Percentiles rank a stretch among this genome's conserved stretches.
Evolutionary conservation across 2,329 filamentous ascomycete species (phyloP).

Genomic region (Verruconis gallopava): DNA sequence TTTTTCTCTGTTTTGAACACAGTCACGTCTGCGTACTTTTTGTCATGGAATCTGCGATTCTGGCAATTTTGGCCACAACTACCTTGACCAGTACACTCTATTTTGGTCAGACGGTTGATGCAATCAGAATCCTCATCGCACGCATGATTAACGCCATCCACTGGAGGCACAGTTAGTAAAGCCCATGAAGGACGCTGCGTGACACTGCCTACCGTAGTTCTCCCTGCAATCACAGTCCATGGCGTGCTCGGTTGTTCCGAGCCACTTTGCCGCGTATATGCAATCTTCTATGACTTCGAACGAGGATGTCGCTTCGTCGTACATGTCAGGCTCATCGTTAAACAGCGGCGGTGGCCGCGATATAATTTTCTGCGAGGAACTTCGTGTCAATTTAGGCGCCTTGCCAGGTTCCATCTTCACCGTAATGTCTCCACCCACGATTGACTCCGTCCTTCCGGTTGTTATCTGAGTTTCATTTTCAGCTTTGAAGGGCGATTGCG

Average conservation of each 20-base stretch:
- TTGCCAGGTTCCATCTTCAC: conserved; percentile 53
- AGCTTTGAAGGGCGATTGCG: conserved; percentile 23
- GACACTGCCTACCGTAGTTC: conserved; percentile 68
- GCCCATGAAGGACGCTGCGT: conserved; percentile 9
- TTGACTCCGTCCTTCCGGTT: conserved; percentile 36
- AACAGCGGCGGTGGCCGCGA: conserved; percentile 54
- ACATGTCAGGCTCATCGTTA: conserved; percentile 63
- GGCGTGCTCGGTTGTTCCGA: conserved; percentile 84
- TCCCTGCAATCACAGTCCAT: conserved; percentile 91
- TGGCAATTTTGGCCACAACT: conserved; percentile 80
- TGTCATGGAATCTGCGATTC: conserved; percentile 88
- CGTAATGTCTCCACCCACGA: conserved; percentile 46
- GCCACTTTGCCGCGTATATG: conserved; percentile 79
- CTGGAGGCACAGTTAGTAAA: conserved; percentile 13
- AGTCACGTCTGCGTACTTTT: conserved; percentile 78
- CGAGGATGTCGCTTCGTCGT: conserved; percentile 56
- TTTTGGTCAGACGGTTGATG: conserved; percentile 96
- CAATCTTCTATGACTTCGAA: conserved; percentile 79
- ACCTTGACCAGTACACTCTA: conserved; percentile 83
- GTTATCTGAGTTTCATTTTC: conserved; percentile 24
- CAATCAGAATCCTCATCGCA: conserved; percentile 96
- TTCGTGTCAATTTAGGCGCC: conserved; percentile 59
- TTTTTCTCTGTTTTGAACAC: conserved; percentile 99
- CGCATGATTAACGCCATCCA: conserved; percentile 54
- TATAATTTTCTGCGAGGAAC: conserved; percentile 56